Base-by-base conservation (phyloP, 164 flowering plant genomes). In the Vitis rotundifolia region DNA sequence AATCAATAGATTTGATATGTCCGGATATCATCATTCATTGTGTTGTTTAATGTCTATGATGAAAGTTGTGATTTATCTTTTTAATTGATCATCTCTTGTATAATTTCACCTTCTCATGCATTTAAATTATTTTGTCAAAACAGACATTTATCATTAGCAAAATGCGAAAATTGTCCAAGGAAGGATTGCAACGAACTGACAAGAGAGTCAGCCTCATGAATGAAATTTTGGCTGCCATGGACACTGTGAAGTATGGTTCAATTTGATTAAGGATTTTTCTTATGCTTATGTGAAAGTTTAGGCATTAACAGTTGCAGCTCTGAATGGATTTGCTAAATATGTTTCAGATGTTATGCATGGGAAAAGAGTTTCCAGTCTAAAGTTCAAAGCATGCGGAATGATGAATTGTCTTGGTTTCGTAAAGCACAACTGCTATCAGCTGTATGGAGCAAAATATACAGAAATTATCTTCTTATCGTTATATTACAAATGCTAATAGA, bases 141-240 rank as follows among this genome's bases (percentile, higher is more conserved):
- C 89, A 93, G 99, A 91, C 97, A 70, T 72, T 75, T 69, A 79
- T 96, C 26, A 92, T 96, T 71, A 93, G 92, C 84, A 89, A 75
- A 76, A 88, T 90, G 97, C 93, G 82, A 70, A 91, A 83, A 64
- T 76, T 84, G 63, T 79, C 97, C 18, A 96, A 87, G 87, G 98
- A 96, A 77, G 99, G 98, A 15, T 81, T 96, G 79, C 98, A 86
- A 67, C 94, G 95, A 16, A 96, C 97, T 48, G 99, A 96, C 87
- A 93, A 87, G 86, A 82, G 99, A 83, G 91, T 96, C 66, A 97
- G 98, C 54, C 92, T 96, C 69, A 92, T 93, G 97, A 96, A 93
- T 84, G 99, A 96, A 80, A 82, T 96, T 69, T 85, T 96, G 79
- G 94, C 99, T 77, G 97, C 99, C 54, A 93, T 96, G 99, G 99